These are phyloP conservation scores for Apocynum venetum DNA, from an alignment of 257 asterid genomes.

Conservation along the genomic window DNA sequence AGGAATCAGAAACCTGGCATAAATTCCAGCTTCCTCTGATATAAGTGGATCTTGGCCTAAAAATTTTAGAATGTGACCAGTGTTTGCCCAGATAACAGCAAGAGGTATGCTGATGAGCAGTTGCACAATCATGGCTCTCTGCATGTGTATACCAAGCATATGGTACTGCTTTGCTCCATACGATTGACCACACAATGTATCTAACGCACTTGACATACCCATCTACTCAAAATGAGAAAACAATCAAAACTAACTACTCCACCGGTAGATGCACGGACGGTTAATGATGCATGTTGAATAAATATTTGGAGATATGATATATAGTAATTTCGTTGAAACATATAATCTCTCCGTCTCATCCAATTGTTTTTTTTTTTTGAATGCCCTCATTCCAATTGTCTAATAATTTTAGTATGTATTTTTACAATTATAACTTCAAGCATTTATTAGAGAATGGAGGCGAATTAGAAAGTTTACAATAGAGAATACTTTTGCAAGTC, in stretches of 20 bases:
- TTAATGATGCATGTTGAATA: background rate
- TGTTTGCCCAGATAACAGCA: constrained; percentile 64
- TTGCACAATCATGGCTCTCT: constrained; percentile 67
- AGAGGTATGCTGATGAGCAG: constrained; percentile 60
- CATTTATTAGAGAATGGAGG: no score
- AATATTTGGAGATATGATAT: no score
- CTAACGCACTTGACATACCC: constrained; percentile 90
- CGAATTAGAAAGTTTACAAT: no score
- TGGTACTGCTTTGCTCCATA: constrained; percentile 80
- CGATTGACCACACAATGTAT: constrained; percentile 81
- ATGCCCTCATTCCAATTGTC: no score
- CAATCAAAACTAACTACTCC: background rate
- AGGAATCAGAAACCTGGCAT: constrained; percentile 67
- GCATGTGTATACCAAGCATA: constrained; percentile 79
- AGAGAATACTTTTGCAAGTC: no score
- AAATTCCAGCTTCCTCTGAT: constrained; percentile 62
- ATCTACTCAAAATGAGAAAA: constrained; percentile 26
- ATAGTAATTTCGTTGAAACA: no score
- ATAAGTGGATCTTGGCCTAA: constrained; percentile 73
- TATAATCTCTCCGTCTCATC: no score
- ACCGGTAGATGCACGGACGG: background rate
- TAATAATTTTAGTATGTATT: no score
- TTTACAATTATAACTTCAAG: no score
- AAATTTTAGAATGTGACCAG: constrained; percentile 47
- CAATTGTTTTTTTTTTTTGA: no score